Evolutionary conservation across 768 basidiomycete species (phyloP).

Genomic region (Artomyces pyxidatus): DNA sequence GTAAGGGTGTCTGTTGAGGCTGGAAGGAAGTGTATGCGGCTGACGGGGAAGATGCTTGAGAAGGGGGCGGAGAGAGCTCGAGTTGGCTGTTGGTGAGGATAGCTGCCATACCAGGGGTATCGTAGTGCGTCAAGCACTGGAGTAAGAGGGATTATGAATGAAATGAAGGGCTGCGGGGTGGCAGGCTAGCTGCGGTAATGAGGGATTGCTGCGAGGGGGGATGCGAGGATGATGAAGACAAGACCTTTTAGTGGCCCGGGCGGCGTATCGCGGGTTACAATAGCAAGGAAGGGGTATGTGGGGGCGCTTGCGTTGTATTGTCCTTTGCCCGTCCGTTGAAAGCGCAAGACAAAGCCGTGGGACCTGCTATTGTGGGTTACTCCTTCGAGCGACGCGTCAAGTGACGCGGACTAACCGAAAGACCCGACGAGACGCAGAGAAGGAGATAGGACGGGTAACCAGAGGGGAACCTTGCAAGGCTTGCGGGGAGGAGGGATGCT

Average conservation of each 20-base stretch:
- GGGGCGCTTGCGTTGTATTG: neutral
- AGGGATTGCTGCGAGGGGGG: neutral
- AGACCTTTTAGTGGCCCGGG: neutral
- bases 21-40: slow-evolving; percentile 28
- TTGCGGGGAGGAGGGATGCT: too few species aligned
- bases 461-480: too few species aligned
- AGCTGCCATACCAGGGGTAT: slow-evolving; percentile 16
- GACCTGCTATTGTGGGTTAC: neutral
- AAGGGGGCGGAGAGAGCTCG: slow-evolving; percentile 31
- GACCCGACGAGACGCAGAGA: too few species aligned
- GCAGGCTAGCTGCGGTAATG: neutral
- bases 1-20: slow-evolving; percentile 24
- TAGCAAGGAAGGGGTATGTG: neutral
- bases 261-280: neutral
- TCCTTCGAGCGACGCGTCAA: too few species aligned
- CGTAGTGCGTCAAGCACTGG: too few species aligned
- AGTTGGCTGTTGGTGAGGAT: slow-evolving; percentile 20
- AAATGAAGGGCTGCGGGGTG: neutral
- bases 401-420: too few species aligned
- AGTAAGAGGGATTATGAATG: too few species aligned
- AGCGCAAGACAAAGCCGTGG: neutral
- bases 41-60: slow-evolving; percentile 27
- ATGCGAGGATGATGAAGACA: neutral
- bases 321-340: neutral
- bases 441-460: too few species aligned